Evolutionary conservation across 495 filamentous ascomycete genomes (phyloP).

Genomic region (Penicillium maclennaniae): DNA sequence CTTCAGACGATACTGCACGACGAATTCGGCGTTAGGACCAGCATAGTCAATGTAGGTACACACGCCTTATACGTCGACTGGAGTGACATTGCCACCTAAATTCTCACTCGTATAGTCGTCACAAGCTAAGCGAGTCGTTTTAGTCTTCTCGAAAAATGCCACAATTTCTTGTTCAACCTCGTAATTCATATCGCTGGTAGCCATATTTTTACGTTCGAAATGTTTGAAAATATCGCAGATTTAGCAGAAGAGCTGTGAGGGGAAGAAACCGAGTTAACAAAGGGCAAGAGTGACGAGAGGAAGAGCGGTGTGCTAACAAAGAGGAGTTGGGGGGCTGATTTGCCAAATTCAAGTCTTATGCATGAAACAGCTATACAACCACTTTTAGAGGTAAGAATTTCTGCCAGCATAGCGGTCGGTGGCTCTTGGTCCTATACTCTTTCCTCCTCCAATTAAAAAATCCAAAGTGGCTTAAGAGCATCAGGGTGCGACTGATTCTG

Average conservation of each 20-base stretch:
- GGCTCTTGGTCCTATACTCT: conserved; percentile 24
- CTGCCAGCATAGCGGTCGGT: conserved; percentile 13
- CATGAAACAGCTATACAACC: conserved; percentile 4
- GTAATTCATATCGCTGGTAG: conserved; percentile 18
- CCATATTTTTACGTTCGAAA: neutral
- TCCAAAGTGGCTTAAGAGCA: conserved; percentile 2
- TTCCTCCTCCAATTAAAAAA: conserved; percentile 17
- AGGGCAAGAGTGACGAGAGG: conserved; percentile 2
- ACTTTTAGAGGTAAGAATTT: conserved; percentile 1
- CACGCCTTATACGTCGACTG: conserved; percentile 39
- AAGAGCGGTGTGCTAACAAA: conserved; percentile 7
- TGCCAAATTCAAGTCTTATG: conserved; percentile 5
- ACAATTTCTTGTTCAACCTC: conserved; percentile 20
- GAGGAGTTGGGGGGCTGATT: neutral
- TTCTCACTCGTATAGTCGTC: conserved; percentile 28
- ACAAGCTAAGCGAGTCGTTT: conserved; percentile 29
- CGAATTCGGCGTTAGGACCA: conserved; percentile 33
- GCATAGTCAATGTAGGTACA: conserved; percentile 45
- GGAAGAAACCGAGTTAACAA: conserved; percentile 6
- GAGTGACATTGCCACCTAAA: conserved; percentile 28
- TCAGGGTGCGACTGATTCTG: neutral
- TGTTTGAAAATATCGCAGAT: conserved; percentile 3
- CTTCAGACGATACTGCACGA: conserved; percentile 41
- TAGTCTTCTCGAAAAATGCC: conserved; percentile 4
- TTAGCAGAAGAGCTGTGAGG: neutral